Evolutionary conservation across 768 basidiomycete genomes (phyloP).

Genomic region (Tricholoma matsutake): DNA sequence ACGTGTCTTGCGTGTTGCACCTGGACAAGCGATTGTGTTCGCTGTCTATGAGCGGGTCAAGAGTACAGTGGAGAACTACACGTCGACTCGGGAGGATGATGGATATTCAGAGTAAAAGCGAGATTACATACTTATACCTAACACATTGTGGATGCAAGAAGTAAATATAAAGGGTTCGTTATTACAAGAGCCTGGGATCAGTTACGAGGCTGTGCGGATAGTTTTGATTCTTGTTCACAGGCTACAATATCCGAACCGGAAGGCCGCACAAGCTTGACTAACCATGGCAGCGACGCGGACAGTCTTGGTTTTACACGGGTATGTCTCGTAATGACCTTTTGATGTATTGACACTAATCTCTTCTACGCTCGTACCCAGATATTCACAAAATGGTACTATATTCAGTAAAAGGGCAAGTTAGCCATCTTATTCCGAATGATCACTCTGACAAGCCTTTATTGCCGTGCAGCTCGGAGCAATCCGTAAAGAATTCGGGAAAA

Average conservation of each 20-base stretch:
- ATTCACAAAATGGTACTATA: slow-evolving; percentile 65
- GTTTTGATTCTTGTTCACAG: too few relatives aligned
- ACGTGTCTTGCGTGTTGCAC: slow-evolving; percentile 91
- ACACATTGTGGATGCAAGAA: too few relatives aligned
- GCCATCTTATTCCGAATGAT: background rate
- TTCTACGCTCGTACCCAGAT: slow-evolving; percentile 35
- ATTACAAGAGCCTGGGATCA: too few relatives aligned
- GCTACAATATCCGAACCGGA: too few relatives aligned
- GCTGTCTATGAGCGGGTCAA: slow-evolving; percentile 94
- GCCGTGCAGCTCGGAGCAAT: slow-evolving; percentile 61
- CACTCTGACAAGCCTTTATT: background rate
- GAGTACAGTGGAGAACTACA: slow-evolving; percentile 65
- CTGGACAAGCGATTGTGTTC: slow-evolving; percentile 96
- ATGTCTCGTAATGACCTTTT: slow-evolving; percentile 5
- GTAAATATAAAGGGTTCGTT: too few relatives aligned
- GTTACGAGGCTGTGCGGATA: too few relatives aligned
- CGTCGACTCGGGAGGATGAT: slow-evolving; percentile 54
- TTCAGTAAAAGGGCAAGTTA: slow-evolving; percentile 67
- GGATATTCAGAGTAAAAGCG: slow-evolving; percentile 56
- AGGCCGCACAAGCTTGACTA: too few relatives aligned
- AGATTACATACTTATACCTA: background rate
- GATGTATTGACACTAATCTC: background rate
- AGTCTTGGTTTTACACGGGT: slow-evolving; percentile 44
- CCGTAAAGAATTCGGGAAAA: slow-evolving; percentile 63
- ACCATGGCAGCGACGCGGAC: slow-evolving; percentile 24